These are phyloP conservation scores for Podila epigama DNA, from an alignment of 192 early-diverging fungal species.

Conservation along the genomic window DNA sequence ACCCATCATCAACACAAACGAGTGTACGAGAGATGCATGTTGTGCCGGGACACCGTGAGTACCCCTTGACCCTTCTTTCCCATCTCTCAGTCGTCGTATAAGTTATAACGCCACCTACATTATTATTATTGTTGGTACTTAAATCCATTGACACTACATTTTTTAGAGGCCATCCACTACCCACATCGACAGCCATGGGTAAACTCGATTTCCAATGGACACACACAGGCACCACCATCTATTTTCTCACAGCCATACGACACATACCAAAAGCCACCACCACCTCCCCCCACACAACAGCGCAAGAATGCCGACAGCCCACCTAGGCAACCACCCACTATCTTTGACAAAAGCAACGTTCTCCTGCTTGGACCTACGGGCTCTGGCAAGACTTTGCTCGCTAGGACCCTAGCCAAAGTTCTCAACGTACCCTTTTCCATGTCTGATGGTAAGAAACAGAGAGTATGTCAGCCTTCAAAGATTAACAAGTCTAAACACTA, in stretches of 20 bases:
- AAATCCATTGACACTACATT: too few species aligned
- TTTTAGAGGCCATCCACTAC: conserved; percentile 45
- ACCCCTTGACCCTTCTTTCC: too few species aligned
- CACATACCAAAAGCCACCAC: conserved; percentile 29
- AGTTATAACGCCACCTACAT: too few species aligned
- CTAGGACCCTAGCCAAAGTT: conserved; percentile 82
- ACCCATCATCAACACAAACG: background rate
- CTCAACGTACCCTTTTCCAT: conserved; percentile 89
- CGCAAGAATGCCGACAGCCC: background rate
- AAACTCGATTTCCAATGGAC: conserved; percentile 32
- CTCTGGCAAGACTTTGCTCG: conserved; percentile 86
- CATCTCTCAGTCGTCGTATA: too few species aligned
- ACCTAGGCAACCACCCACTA: conserved; percentile 50
- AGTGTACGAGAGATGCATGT: background rate
- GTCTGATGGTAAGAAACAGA: conserved; percentile 66
- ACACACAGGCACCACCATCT: conserved; percentile 26
- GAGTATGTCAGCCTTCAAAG: background rate
- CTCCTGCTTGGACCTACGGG: conserved; percentile 87
- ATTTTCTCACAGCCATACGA: conserved; percentile 50
- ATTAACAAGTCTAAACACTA: background rate
- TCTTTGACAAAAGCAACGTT: conserved; percentile 92
- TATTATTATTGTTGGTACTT: too few species aligned
- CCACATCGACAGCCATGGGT: conserved; percentile 50
- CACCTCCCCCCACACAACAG: conserved; percentile 1
- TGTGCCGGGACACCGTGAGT: conserved; percentile 47